phyloP scores from a whole-genome alignment of 495 filamentous ascomycete genomes.

The Aspergillus mulundensis region DNA sequence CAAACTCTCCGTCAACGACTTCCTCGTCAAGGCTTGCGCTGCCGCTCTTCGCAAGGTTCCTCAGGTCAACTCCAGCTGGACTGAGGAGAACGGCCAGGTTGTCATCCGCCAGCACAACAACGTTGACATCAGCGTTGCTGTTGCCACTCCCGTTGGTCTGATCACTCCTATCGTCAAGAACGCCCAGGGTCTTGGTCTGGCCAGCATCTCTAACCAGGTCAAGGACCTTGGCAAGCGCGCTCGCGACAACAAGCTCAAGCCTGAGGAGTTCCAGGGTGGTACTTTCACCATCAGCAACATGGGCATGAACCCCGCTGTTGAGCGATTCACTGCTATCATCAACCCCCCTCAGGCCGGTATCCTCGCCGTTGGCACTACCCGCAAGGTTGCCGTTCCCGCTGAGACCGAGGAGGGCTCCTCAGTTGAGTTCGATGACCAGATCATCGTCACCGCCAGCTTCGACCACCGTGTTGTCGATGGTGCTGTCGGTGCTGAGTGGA shows the following conservation, averaged over 20 bases:
- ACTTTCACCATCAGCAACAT: constrained; percentile 99
- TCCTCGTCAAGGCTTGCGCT: constrained; percentile 94
- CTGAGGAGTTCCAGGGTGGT: constrained; percentile 98
- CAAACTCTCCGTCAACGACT: constrained; percentile 99
- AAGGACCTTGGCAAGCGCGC: constrained; percentile 97
- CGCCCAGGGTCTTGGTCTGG: constrained; percentile 77
- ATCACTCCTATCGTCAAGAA: constrained; percentile 96
- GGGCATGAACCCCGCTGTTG: constrained; percentile 97
- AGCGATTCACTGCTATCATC: constrained; percentile 98
- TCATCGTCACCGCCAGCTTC: constrained; percentile 88
- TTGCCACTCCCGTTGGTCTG: constrained; percentile 88
- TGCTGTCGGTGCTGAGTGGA: constrained; percentile 95
- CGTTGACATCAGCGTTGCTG: constrained; percentile 89
- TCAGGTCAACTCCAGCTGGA: constrained; percentile 93
- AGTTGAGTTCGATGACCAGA: constrained; percentile 96
- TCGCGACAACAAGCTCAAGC: constrained; percentile 96
- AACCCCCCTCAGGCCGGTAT: constrained; percentile 98
- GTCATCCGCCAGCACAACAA: constrained; percentile 88
- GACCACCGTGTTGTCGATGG: constrained; percentile 96
- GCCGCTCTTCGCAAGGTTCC: constrained; percentile 89
- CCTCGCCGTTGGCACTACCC: constrained; percentile 87
- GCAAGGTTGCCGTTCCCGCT: constrained; percentile 87
- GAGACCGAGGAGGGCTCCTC: constrained; percentile 78
- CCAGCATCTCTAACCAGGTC: constrained; percentile 79
- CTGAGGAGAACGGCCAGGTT: constrained; percentile 64